Percentiles rank a stretch among this genome's conserved stretches.
Evolutionary conservation across 345 rosid genomes (phyloP).

Genomic region (Microthlaspi erraticum): DNA sequence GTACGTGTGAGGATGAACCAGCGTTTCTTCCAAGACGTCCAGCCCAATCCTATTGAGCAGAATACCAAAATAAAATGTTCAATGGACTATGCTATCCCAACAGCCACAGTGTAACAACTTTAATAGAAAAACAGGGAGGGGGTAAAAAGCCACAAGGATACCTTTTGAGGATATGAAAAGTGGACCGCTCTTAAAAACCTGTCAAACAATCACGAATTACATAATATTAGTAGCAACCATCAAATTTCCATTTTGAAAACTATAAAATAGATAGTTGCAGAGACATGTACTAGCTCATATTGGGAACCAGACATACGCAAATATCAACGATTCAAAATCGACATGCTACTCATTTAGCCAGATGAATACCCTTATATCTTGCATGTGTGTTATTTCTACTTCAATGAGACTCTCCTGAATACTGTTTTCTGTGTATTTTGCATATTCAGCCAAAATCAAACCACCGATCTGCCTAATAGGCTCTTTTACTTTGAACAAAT

Average conservation of each 20-base stretch:
- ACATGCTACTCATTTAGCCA: slow-evolving; percentile 3
- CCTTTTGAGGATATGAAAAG: slow-evolving; percentile 99
- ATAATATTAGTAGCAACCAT: slow-evolving; percentile 12
- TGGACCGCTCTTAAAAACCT: slow-evolving; percentile 98
- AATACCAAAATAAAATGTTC: slow-evolving; percentile 11
- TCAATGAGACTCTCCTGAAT: neutral
- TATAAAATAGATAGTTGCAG: neutral
- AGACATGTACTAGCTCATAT: slow-evolving; percentile 17
- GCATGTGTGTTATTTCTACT: neutral
- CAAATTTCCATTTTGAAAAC: slow-evolving; percentile 7
- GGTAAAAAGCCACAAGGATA: slow-evolving; percentile 39
- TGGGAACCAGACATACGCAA: neutral
- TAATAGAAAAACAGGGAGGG: slow-evolving; percentile 18
- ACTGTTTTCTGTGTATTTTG: slow-evolving; percentile 6
- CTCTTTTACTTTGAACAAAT: slow-evolving; percentile 16
- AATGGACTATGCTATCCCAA: slow-evolving; percentile 20
- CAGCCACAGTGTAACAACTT: slow-evolving; percentile 24
- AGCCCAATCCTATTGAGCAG: slow-evolving; percentile 80
- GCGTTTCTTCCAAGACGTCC: slow-evolving; percentile 99
- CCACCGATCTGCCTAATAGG: slow-evolving; percentile 8
- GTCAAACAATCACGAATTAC: slow-evolving; percentile 32
- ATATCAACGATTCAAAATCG: slow-evolving; percentile 6
- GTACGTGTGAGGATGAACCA: slow-evolving; percentile 98
- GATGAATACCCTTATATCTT: neutral
- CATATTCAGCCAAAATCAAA: neutral